A percentile compares a stretch with the other conserved stretches of the same genome.
Conservation (phyloP, 495 filamentous ascomycete species). For the Podospora conica region DNA sequence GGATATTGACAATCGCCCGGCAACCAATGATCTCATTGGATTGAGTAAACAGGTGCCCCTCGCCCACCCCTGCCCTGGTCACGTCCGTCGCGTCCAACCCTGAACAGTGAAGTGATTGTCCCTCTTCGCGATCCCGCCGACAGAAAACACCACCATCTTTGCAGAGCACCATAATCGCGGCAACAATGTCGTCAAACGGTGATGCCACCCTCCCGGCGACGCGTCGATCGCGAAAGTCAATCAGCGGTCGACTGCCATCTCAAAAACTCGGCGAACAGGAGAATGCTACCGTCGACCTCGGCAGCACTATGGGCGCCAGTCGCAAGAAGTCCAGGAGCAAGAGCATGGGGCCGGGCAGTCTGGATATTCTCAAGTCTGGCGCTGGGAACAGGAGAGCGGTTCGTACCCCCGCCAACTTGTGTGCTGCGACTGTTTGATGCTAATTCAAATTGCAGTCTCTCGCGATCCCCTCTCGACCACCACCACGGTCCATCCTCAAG, state of each 20-base stretch:
- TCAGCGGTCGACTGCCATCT: slow-evolving; percentile 61
- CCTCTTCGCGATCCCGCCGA: not conserved
- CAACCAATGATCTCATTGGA: not conserved
- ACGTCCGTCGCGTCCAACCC: slow-evolving; percentile 7
- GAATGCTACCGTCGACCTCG: slow-evolving; percentile 61
- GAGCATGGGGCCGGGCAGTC: slow-evolving; percentile 85
- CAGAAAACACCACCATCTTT: slow-evolving; percentile 4
- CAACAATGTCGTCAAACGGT: slow-evolving; percentile 41
- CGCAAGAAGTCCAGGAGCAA: slow-evolving; percentile 85
- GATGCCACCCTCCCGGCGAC: slow-evolving; percentile 46
- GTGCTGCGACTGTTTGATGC: not conserved
- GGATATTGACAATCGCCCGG: slow-evolving; percentile 4
- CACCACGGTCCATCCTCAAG: slow-evolving; percentile 76
- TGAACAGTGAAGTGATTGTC: not conserved
- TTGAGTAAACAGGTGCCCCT: slow-evolving; percentile 14
- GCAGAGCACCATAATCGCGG: not conserved
- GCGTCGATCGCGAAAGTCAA: slow-evolving; percentile 69
- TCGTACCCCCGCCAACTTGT: slow-evolving; percentile 24
- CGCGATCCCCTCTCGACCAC: slow-evolving; percentile 36
- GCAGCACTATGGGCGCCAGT: slow-evolving; percentile 34
- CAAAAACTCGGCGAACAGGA: slow-evolving; percentile 55
- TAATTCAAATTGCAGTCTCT: slow-evolving; percentile 38
- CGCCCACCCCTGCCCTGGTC: not conserved
- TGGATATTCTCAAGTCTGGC: slow-evolving; percentile 72
- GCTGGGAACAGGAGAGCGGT: slow-evolving; percentile 79